Conservation (phyloP, 2,329 filamentous ascomycete species). For the Pseudogymnoascus sp. region DNA sequence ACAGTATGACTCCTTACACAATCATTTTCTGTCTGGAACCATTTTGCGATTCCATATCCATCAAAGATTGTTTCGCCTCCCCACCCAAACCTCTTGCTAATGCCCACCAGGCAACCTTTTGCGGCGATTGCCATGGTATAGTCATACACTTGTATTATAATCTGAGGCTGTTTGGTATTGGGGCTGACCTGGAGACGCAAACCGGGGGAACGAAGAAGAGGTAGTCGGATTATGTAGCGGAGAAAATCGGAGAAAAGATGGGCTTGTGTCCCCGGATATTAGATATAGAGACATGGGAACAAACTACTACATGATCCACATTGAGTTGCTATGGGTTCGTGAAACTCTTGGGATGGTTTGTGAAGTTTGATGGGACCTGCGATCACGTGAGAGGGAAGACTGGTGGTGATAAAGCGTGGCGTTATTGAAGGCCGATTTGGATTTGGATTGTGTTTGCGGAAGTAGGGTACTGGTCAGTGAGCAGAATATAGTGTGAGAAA, state of each 20-base stretch:
- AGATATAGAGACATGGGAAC: neutral
- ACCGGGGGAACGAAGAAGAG: neutral
- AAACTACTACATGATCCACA: neutral
- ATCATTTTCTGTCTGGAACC: neutral
- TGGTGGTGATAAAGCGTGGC: neutral
- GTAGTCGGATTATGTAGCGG: neutral
- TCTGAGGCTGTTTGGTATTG: neutral
- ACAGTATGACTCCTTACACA: constrained; percentile 1
- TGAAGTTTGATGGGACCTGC: neutral
- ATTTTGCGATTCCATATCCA: neutral
- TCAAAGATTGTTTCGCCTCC: neutral
- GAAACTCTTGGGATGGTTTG: constrained; percentile 6
- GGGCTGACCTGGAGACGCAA: neutral
- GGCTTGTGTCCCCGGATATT: neutral
- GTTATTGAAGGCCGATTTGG: neutral
- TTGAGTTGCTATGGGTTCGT: neutral
- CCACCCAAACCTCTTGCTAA: neutral
- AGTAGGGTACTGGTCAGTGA: neutral
- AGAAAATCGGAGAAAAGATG: neutral
- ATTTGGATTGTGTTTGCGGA: neutral
- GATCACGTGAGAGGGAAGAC: neutral
- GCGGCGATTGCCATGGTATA: neutral
- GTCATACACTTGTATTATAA: neutral
- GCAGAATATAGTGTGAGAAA: neutral
- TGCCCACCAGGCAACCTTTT: neutral